phyloP scores from a whole-genome alignment of 345 rosid species.

The Murraya koenigii region DNA sequence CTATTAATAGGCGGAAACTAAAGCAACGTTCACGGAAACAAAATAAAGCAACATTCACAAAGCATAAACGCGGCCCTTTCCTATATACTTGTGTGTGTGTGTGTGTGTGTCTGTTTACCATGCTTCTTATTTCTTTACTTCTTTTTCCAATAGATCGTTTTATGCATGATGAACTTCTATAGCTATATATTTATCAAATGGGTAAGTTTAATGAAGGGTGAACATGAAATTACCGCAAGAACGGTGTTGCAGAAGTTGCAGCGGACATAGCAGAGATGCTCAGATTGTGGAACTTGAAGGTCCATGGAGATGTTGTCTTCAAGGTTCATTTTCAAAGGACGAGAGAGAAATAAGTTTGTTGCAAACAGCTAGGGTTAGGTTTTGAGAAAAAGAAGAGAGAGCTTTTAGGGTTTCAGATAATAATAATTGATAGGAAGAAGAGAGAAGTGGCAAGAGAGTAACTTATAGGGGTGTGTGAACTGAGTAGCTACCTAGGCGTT shows the following conservation, averaged over 20 bases:
- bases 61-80: not conserved
- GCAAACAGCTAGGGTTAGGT: constrained; percentile 7
- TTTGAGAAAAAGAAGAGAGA: not conserved
- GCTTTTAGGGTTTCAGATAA: constrained; percentile 22
- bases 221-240: constrained; percentile 67
- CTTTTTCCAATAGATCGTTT: too few relatives aligned
- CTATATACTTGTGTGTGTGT: too few relatives aligned
- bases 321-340: constrained; percentile 42
- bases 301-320: constrained; percentile 73
- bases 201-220: not conserved
- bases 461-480: not conserved
- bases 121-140: too few relatives aligned
- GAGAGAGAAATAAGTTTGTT: not conserved
- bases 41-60: not conserved
- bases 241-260: constrained; percentile 99
- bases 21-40: too few relatives aligned
- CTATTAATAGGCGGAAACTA: too few relatives aligned
- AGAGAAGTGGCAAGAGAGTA: constrained; percentile 5
- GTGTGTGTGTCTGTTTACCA: too few relatives aligned
- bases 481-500: constrained; percentile 14
- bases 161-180: not conserved
- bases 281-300: constrained; percentile 51
- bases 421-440: not conserved
- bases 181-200: not conserved
- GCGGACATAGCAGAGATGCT: constrained; percentile 93